Evolutionary conservation across 371 early-diverging fungal species (phyloP), one percentile per base, ranked within the genome.

Genomic region (Massospora cicadina): DNA sequence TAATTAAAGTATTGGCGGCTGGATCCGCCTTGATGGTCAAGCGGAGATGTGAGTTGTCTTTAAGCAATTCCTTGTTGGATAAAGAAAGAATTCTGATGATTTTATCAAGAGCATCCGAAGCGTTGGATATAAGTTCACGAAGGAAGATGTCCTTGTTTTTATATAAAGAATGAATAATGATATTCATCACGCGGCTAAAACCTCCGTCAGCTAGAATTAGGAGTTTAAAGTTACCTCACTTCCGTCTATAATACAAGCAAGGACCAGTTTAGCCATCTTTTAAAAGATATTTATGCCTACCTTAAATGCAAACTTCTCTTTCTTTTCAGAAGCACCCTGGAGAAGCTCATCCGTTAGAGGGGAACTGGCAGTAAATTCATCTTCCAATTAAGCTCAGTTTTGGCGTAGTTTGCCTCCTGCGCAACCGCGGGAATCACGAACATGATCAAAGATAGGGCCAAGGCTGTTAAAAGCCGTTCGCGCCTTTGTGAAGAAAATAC

Each of bases 81-180:
- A 94, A 71, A 13, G 88, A 76, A 57, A 80, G 55, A 70, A 86
- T 87, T 13, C 92, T 81, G 10, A 58, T 17, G 64, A 94, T 85
- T 81, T 98, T 98, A 78, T 95, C 93, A 43, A 91, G 73, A 0
- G 98, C 98, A 75, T 98, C 98, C 1, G 91, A 87, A 3, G 90
- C 90, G 74, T 98, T 98, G 21, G 93, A 93, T 58, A 97, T 88
- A n/a, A 96, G 75, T 74, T 98, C 98, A 59, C 98, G 83, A 66
- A 98, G 75, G 69, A 96, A 96, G 68, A 93, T 88, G 67, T 95
- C 96, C 55, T 80, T 80, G 28, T 77, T 78, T 71, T 89, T 90
- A 80, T 92, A 91, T 2, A 91, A 72, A 2, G 85, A 83, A 73
- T 90, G 86, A 80, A 90, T 92, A 65, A 98, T 91, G 67, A 93